phyloP scores from a whole-genome alignment of 2,329 filamentous ascomycete species.

The Aureobasidium sp. region DNA sequence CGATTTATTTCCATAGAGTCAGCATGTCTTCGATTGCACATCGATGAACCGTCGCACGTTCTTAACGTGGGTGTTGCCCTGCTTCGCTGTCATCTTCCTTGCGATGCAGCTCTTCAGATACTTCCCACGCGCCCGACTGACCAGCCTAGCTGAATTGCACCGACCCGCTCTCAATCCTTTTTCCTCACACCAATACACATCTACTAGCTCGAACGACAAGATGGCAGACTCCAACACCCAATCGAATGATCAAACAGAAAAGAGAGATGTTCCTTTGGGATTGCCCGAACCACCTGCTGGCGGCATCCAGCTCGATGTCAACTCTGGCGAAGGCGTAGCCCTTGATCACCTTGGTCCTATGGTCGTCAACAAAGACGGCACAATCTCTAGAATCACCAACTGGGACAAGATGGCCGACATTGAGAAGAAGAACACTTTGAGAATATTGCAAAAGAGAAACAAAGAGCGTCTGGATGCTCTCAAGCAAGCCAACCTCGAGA shows the following conservation, averaged over 20 bases:
- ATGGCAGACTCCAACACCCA: not conserved
- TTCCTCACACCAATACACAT: not conserved
- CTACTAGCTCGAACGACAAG: not conserved
- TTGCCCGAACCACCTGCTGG: conserved; percentile 21
- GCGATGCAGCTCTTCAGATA: conserved; percentile 13
- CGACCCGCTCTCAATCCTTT: not conserved
- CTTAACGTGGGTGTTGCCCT: conserved; percentile 8
- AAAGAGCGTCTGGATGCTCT: conserved; percentile 53
- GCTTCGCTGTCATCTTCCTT: not conserved
- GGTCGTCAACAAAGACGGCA: conserved; percentile 67
- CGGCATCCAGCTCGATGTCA: conserved; percentile 31
- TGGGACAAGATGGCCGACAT: conserved; percentile 65
- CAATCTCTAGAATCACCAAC: conserved; percentile 63
- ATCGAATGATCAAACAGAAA: not conserved
- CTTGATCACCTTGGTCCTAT: conserved; percentile 66
- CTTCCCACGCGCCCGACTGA: conserved; percentile 3
- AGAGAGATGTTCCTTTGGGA: conserved; percentile 14
- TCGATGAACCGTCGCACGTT: conserved; percentile 12
- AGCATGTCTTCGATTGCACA: not conserved
- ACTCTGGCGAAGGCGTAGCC: conserved; percentile 38
- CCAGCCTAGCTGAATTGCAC: conserved; percentile 2
- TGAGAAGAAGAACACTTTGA: conserved; percentile 60
- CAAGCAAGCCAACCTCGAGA: conserved; percentile 23
- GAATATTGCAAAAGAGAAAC: conserved; percentile 62
- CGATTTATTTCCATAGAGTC: not conserved